Conservation (phyloP, 495 filamentous ascomycete species). For the Hypoxylon crocopeplum region DNA sequence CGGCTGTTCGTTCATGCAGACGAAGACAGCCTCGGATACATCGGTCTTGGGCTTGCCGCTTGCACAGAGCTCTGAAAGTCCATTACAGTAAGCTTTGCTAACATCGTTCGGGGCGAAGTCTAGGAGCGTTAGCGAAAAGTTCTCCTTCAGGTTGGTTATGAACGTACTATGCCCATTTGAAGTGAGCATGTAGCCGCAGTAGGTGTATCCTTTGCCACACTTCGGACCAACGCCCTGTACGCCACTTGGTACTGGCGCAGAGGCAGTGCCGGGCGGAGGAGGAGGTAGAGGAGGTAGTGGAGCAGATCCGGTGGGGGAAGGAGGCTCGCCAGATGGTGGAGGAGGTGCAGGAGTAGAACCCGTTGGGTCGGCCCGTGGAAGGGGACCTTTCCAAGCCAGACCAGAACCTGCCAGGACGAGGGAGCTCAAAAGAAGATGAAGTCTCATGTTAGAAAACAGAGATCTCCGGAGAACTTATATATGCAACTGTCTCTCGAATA, state of each 20-base stretch:
- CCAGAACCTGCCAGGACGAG: constrained; percentile 21
- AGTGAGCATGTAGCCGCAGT: constrained; percentile 53
- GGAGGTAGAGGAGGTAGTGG: neutral
- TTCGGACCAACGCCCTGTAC: constrained; percentile 31
- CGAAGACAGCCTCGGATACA: constrained; percentile 48
- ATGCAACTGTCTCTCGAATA: neutral
- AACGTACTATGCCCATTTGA: constrained; percentile 46
- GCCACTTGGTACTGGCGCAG: constrained; percentile 14
- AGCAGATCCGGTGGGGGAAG: neutral
- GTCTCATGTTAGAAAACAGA: constrained; percentile 10
- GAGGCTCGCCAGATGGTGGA: neutral
- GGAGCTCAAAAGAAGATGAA: constrained; percentile 5
- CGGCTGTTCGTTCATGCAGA: constrained; percentile 47
- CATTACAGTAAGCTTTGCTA: constrained; percentile 50
- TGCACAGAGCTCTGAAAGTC: constrained; percentile 45
- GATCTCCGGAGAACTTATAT: neutral
- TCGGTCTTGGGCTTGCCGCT: constrained; percentile 48
- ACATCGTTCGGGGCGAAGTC: constrained; percentile 49
- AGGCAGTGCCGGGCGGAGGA: neutral
- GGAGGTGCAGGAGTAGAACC: neutral
- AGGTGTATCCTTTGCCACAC: constrained; percentile 53
- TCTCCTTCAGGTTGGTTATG: neutral
- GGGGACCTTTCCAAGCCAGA: constrained; percentile 15
- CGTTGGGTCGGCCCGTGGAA: constrained; percentile 9
- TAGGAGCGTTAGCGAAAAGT: constrained; percentile 16